A percentile compares a stretch with the other conserved stretches of the same genome.
These are phyloP conservation scores for Saccharum spontaneum DNA, from an alignment of 176 grass and related monocot species.

Conservation along the genomic window DNA sequence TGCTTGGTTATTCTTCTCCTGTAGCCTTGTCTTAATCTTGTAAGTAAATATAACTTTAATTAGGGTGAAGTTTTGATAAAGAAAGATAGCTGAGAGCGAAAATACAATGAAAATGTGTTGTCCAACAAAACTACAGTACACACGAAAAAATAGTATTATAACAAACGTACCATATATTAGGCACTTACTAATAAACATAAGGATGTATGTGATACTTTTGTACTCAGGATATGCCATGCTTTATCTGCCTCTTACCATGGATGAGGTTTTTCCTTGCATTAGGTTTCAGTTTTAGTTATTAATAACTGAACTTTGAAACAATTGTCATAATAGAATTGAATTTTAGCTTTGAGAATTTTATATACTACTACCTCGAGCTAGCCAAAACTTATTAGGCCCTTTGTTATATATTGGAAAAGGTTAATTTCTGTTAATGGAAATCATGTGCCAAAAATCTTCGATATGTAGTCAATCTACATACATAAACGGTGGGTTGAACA, in stretches of 20 bases:
- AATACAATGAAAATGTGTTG: no score
- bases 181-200: not conserved
- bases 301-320: not conserved
- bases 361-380: not conserved
- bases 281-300: not conserved
- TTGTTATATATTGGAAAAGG: not conserved
- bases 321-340: not conserved
- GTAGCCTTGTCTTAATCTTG: no score
- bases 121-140: no score
- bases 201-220: not conserved
- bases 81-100: no score
- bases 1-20: no score
- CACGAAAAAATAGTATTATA: not conserved
- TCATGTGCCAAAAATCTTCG: not conserved
- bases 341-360: not conserved
- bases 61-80: no score
- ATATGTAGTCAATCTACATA: not conserved
- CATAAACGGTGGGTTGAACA: not conserved
- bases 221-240: not conserved
- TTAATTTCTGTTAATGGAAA: not conserved
- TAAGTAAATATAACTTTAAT: no score
- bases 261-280: not conserved
- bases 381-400: not conserved
- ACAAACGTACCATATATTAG: not conserved
- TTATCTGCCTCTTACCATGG: not conserved